These are phyloP conservation scores for Wickerhamomyces hampshirensis DNA, from an alignment of 805 yeast genomes.

Conservation along the genomic window DNA sequence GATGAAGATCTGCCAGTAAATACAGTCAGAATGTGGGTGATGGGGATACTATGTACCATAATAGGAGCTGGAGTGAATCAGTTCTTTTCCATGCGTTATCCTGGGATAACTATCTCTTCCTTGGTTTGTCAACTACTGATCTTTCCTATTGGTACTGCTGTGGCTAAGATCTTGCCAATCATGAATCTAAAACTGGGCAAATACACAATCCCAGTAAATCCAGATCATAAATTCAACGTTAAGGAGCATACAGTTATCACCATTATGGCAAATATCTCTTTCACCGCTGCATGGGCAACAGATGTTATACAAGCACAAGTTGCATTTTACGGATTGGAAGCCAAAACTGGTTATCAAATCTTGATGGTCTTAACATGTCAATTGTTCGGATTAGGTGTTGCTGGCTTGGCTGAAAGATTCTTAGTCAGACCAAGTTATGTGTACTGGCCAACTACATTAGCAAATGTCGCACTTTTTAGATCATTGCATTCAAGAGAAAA, in stretches of 20 bases:
- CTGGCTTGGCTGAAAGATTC: constrained; percentile 56
- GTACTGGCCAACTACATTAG: constrained; percentile 68
- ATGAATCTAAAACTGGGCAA: constrained; percentile 19
- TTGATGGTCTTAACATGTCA: constrained; percentile 52
- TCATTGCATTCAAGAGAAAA: constrained; percentile 37
- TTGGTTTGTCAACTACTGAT: constrained; percentile 50
- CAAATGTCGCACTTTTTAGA: constrained; percentile 52
- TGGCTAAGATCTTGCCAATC: constrained; percentile 26
- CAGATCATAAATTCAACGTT: constrained; percentile 48
- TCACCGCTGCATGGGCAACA: constrained; percentile 50
- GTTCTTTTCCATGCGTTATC: constrained; percentile 48
- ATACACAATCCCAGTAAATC: constrained; percentile 39
- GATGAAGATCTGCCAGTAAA: constrained; percentile 45
- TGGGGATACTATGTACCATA: constrained; percentile 41
- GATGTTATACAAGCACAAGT: constrained; percentile 51
- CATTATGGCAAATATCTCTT: constrained; percentile 45
- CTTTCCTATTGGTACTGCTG: constrained; percentile 45
- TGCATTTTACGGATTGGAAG: constrained; percentile 40
- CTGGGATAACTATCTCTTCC: constrained; percentile 42
- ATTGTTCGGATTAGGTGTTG: constrained; percentile 61
- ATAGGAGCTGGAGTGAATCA: constrained; percentile 51
- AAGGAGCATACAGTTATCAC: constrained; percentile 60
- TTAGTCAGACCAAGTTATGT: constrained; percentile 61
- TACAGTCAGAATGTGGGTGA: constrained; percentile 37
- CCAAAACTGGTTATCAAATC: constrained; percentile 46